A percentile compares a stretch with the other conserved stretches of the same genome.
Evolutionary conservation across 1,139 yeast genomes (phyloP).

Genomic region (Meyerozyma athensensis): DNA sequence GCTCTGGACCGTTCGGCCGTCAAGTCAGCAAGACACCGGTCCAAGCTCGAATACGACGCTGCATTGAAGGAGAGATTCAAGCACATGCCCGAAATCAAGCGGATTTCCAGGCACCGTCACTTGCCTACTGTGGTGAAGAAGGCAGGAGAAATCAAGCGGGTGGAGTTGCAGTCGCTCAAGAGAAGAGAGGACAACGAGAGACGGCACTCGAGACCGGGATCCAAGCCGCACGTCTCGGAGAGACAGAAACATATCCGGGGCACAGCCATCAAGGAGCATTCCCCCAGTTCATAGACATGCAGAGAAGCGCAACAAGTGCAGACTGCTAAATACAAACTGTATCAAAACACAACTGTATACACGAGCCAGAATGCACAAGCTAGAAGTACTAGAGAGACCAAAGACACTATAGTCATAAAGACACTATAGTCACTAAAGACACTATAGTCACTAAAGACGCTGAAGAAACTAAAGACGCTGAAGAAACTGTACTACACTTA

Average conservation of each 20-base stretch:
- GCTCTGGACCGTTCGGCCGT: slow-evolving; percentile 83
- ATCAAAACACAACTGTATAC: too few species aligned
- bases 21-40: slow-evolving; percentile 73
- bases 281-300: neutral
- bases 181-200: slow-evolving; percentile 79
- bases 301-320: slow-evolving; percentile 2
- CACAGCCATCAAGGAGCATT: slow-evolving; percentile 55
- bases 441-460: too few species aligned
- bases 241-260: slow-evolving; percentile 84
- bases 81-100: slow-evolving; percentile 92
- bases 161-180: slow-evolving; percentile 68
- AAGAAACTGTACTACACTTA: too few species aligned
- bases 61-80: slow-evolving; percentile 89
- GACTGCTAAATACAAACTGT: too few species aligned
- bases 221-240: slow-evolving; percentile 61
- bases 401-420: too few species aligned
- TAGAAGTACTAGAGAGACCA: too few species aligned
- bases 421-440: too few species aligned
- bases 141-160: slow-evolving; percentile 79
- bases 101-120: slow-evolving; percentile 90
- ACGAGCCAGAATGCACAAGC: too few species aligned
- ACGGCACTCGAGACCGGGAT: slow-evolving; percentile 68
- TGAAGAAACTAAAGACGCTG: too few species aligned
- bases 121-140: slow-evolving; percentile 82
- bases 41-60: slow-evolving; percentile 83